Base-by-base conservation (phyloP, 108 stramenopile genomes). In the Fragilariopsis cylindrus region DNA sequence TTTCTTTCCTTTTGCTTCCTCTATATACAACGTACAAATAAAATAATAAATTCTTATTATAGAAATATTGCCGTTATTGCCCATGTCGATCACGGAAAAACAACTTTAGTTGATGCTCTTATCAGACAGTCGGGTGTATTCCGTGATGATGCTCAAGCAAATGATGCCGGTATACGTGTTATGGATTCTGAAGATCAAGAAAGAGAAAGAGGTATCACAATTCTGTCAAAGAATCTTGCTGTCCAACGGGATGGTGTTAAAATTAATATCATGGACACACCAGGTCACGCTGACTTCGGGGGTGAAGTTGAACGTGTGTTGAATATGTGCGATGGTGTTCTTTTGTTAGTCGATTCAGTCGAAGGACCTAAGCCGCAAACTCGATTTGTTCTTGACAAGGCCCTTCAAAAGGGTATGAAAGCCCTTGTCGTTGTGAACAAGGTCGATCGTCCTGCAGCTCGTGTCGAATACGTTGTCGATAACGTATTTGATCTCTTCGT, bases 311-410 rank as follows among this genome's bases (percentile, higher is more conserved):
- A 99, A 80, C 94, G 98, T 53, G 94, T 98, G 43, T 77, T 98
- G 64, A 95, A 95, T 85, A 98, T 98, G 98, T 93, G 92, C 65
- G 98, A 99, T 70, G 99, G 98, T 53, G 97, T 99, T 6, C 75
- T 99, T 48, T 86, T 99, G 52, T 89, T 99, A 4, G 99, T 99
- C 16, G 97, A 98, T 76, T 90, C 91, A 73, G 96, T 98, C 48
- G 98, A 99, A 69, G 99, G 98, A 30, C 98, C 98, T 57, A 99
- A 98, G 85, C 98, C 98, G 5, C 98, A 99, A 85, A 99, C 98
- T 39, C 83, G 98, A 7, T 98, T 98, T 74, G 98, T 99, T 16
- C 77, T 99, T 56, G 96, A 97, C 82, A 98, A 99, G 92, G 99
- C 99, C 1, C 85, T 99, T 53, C 73, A 82, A 70, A 84, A 90